Conservation (phyloP, 108 stramenopile genomes). For the Asterionellopsis glacialis region DNA sequence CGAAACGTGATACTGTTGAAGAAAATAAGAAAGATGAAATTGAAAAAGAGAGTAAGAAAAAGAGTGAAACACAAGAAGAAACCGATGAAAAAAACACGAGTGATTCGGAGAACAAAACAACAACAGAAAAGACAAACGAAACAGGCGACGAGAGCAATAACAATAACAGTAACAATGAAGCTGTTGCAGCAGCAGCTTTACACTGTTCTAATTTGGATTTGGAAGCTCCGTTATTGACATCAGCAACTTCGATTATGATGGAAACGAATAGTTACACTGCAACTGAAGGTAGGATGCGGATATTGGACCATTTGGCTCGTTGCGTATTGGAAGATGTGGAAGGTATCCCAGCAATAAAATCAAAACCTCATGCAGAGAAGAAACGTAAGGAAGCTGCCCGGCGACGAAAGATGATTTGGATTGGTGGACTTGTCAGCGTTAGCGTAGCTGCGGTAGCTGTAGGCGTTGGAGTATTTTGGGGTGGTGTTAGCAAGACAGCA, state of each 20-base stretch:
- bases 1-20: conserved; percentile 13
- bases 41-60: too few relatives aligned
- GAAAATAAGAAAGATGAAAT: too few relatives aligned
- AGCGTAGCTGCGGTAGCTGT: conserved; percentile 59
- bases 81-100: conserved; percentile 7
- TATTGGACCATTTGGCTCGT: conserved; percentile 47
- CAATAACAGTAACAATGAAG: conserved; percentile 13
- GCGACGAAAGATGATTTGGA: conserved; percentile 62
- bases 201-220: conserved; percentile 62
- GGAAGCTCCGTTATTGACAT: conserved; percentile 55
- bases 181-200: conserved; percentile 29
- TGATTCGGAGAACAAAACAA: conserved; percentile 2
- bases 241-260: conserved; percentile 29
- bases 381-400: conserved; percentile 45
- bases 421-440: conserved; percentile 66
- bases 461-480: conserved; percentile 4
- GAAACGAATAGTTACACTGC: conserved; percentile 20
- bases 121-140: conserved; percentile 1
- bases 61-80: neutral
- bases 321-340: conserved; percentile 29
- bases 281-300: neutral
- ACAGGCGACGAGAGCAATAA: conserved; percentile 15
- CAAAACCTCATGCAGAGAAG: conserved; percentile 62
- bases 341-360: conserved; percentile 28
- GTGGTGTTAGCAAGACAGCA: neutral